These are phyloP conservation scores for Tolypocladium nubicola DNA, from an alignment of 2,329 filamentous ascomycete genomes.

Conservation along the genomic window DNA sequence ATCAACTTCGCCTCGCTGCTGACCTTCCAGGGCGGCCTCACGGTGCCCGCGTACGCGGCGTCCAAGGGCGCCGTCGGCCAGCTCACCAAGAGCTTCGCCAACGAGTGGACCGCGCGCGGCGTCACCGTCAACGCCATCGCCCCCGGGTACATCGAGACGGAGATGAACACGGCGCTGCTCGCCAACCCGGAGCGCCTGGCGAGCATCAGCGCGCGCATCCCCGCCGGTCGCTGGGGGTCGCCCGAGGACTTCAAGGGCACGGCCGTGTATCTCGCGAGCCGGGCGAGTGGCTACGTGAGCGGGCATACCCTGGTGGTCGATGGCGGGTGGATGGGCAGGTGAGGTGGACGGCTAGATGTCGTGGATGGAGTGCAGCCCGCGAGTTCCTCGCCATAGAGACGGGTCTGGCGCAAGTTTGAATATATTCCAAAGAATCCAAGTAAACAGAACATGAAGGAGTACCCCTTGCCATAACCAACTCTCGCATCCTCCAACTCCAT, in stretches of 20 bases:
- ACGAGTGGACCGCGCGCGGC: slow-evolving; percentile 75
- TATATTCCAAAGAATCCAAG: not conserved
- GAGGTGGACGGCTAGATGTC: slow-evolving; percentile 7
- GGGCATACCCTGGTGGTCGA: slow-evolving; percentile 78
- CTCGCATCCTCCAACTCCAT: not conserved
- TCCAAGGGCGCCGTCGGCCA: slow-evolving; percentile 79
- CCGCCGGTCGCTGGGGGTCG: slow-evolving; percentile 70
- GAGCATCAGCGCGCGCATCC: slow-evolving; percentile 71
- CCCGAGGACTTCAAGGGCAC: slow-evolving; percentile 85
- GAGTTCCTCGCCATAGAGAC: not conserved
- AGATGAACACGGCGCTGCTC: slow-evolving; percentile 83
- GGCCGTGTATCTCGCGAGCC: slow-evolving; percentile 65
- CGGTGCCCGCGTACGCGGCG: slow-evolving; percentile 79
- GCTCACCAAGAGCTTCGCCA: slow-evolving; percentile 73
- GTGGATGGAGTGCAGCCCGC: not conserved
- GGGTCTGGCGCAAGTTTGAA: no score
- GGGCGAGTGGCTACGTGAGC: slow-evolving; percentile 69
- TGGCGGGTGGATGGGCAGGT: slow-evolving; percentile 89
- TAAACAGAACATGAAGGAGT: not conserved
- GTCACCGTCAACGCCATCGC: slow-evolving; percentile 83
- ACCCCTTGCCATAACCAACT: not conserved
- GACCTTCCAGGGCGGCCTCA: slow-evolving; percentile 78
- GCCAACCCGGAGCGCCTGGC: slow-evolving; percentile 57
- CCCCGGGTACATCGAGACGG: slow-evolving; percentile 84
- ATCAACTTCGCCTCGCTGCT: slow-evolving; percentile 80